Evolutionary conservation across 257 asterid genomes (phyloP), one percentile per base, ranked within the genome.

Genomic region (Cynanchum wilfordii): DNA sequence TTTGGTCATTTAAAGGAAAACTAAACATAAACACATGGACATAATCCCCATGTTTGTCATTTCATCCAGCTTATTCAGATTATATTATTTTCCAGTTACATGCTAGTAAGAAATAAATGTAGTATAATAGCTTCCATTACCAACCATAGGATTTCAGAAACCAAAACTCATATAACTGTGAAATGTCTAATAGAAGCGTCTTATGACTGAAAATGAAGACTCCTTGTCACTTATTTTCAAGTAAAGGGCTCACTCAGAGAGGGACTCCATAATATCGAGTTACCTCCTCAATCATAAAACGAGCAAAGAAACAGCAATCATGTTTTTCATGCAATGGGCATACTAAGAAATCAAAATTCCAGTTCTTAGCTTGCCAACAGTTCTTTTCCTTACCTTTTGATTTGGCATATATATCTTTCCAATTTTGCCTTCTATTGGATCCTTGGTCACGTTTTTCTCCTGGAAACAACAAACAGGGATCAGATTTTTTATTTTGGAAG

Each of bases 381-480:
- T 42, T 22, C 4, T 54, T 13, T 62, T 13, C 16, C 50, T 76
- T 86, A 89, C 97, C 99, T 88, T 78, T 68, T 91, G 97, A 78
- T 94, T 90, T 7, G 99, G 99, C 66, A 94, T 83, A 77, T 89
- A 91, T 40, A 94, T 81, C 87, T 91, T 89, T 75, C 97, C 99
- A 58, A 86, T 71, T 84, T 94, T 94, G 24, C 99, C 97, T 33
- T 86, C 82, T 11, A 89, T 80, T 57, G 86, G 79, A 88, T 91
- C 99, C 83, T 84, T 86, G 75, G 75, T 80, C 19, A 94, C 97
- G 83, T 94, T 94, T 79, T 94, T 94, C 96, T 84, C 99, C 97
- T 94, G 91, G 55, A 85, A 76, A 74, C 25, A 69, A 73, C 55
- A 45, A 70, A 56, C 29, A 44, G 73, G 68, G 78, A 75, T 57